Conservation (phyloP, 2,329 filamentous ascomycete species). For the Cytospora piceicola region DNA sequence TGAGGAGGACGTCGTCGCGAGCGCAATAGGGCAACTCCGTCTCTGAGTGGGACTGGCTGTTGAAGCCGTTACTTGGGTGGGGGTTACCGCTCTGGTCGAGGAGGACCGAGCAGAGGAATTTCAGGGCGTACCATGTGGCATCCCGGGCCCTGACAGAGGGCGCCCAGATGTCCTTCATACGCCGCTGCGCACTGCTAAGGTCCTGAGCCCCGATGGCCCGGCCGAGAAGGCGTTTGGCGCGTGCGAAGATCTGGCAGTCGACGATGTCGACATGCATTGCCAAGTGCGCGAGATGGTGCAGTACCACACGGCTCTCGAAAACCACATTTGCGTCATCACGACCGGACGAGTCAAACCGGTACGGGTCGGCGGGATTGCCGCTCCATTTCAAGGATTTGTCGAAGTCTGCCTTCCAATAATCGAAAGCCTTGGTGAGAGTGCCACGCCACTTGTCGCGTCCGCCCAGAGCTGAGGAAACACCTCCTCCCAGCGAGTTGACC, state of each 20-base stretch:
- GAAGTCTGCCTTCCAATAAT: slow-evolving; percentile 92
- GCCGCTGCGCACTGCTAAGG: slow-evolving; percentile 74
- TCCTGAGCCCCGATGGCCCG: slow-evolving; percentile 83
- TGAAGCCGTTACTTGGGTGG: slow-evolving; percentile 43
- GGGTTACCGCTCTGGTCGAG: slow-evolving; percentile 54
- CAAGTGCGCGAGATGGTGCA: slow-evolving; percentile 96
- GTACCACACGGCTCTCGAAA: slow-evolving; percentile 84
- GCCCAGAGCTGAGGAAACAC: slow-evolving; percentile 77
- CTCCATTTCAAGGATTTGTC: slow-evolving; percentile 75
- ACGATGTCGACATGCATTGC: slow-evolving; percentile 96
- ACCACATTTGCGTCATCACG: slow-evolving; percentile 68
- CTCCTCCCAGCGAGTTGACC: slow-evolving; percentile 76
- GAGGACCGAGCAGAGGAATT: slow-evolving; percentile 85
- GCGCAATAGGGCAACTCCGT: slow-evolving; percentile 69
- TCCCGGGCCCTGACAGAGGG: slow-evolving; percentile 86
- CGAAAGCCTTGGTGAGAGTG: slow-evolving; percentile 83
- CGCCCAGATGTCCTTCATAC: slow-evolving; percentile 90
- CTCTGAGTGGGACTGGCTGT: slow-evolving; percentile 29
- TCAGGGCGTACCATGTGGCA: slow-evolving; percentile 88
- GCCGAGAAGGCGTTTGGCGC: slow-evolving; percentile 82
- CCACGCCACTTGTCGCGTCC: slow-evolving; percentile 90
- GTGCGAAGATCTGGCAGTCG: slow-evolving; percentile 95
- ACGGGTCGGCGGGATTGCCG: slow-evolving; percentile 57
- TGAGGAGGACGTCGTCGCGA: slow-evolving; percentile 85
- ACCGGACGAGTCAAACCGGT: slow-evolving; percentile 57